Evolutionary conservation across 2,329 filamentous ascomycete species (phyloP).

Genomic region (Aspergillus sojae): DNA sequence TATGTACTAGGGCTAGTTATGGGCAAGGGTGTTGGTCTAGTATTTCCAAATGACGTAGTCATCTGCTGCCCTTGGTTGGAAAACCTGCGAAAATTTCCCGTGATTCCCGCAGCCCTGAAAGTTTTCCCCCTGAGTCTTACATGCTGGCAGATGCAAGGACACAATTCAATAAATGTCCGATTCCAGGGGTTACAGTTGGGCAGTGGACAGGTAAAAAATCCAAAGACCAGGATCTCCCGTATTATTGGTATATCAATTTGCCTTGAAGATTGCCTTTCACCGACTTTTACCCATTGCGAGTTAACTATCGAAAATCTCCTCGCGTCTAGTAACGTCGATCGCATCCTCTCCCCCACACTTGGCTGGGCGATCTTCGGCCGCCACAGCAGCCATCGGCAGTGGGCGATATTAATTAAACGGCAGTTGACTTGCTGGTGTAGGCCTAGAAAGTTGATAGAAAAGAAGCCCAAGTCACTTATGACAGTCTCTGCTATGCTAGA

Average conservation of each 20-base stretch:
- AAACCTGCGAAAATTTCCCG: not conserved
- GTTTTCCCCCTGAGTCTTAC: not conserved
- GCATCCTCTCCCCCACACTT: not conserved
- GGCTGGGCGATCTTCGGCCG: not conserved
- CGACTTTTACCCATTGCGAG: constrained; percentile 1
- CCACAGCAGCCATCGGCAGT: not conserved
- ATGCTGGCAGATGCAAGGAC: not conserved
- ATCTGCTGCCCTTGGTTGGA: not conserved
- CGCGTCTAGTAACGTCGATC: not conserved
- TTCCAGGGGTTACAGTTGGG: not conserved
- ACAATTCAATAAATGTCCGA: not conserved
- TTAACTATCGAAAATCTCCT: not conserved
- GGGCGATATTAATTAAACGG: not conserved
- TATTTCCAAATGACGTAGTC: not conserved
- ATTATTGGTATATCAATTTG: not conserved
- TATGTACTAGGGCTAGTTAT: not conserved
- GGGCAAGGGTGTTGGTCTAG: not conserved
- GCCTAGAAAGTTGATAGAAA: not conserved
- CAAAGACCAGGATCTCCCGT: not conserved
- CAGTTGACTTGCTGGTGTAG: not conserved
- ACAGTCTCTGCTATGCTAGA: not conserved
- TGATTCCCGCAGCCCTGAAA: not conserved
- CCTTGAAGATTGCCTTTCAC: not conserved
- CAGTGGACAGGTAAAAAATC: not conserved
- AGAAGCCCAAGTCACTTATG: not conserved